These are phyloP conservation scores for Fonsecaea monophora DNA, from an alignment of 2,329 filamentous ascomycete species.

Conservation along the genomic window DNA sequence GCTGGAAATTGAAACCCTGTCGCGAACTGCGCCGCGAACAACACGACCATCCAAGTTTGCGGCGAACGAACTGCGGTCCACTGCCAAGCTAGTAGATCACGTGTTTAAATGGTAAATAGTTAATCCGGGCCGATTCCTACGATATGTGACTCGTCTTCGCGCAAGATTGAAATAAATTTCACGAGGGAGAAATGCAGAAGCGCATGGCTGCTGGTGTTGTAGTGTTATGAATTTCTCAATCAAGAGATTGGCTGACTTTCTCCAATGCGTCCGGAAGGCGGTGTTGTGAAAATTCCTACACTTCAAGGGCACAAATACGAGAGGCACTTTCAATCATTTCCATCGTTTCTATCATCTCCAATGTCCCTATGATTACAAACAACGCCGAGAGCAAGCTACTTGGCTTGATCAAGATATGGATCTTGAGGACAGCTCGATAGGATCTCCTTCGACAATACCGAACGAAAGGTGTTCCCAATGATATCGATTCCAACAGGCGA, in stretches of 20 bases:
- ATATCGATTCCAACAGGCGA: neutral
- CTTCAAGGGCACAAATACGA: neutral
- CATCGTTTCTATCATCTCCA: neutral
- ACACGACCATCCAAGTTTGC: conserved; percentile 20
- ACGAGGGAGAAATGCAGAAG: too few relatives aligned
- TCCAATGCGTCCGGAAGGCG: too few relatives aligned
- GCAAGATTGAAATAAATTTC: too few relatives aligned
- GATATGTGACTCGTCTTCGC: neutral
- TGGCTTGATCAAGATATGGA: neutral
- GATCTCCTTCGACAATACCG: neutral
- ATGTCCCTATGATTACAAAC: neutral
- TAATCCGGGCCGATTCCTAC: neutral
- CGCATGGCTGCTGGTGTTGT: too few relatives aligned
- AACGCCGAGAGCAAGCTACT: neutral
- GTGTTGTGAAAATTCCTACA: neutral
- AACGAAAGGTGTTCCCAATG: neutral
- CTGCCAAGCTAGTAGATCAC: neutral
- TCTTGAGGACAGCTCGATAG: neutral
- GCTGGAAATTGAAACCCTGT: conserved; percentile 17
- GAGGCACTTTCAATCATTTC: neutral
- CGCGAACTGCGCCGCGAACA: conserved; percentile 25
- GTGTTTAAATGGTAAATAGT: neutral
- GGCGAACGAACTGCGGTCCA: neutral
- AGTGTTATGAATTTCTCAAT: too few relatives aligned
- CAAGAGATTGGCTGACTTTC: too few relatives aligned